A percentile compares a stretch with the other conserved stretches of the same genome.
phyloP scores from a whole-genome alignment of 2,329 filamentous ascomycete genomes.

The Pseudogymnoascus sp. region DNA sequence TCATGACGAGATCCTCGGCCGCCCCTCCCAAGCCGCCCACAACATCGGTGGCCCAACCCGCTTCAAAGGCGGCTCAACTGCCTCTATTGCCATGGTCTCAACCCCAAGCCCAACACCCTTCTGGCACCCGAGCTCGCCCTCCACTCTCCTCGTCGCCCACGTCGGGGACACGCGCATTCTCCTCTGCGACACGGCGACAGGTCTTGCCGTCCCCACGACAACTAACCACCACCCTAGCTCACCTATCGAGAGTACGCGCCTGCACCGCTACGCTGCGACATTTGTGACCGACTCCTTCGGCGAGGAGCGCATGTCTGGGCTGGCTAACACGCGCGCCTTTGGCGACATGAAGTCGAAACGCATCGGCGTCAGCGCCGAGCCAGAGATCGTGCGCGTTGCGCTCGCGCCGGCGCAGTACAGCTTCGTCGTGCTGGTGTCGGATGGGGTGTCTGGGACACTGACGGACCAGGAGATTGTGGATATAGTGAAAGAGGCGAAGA shows the following conservation, averaged over 20 bases:
- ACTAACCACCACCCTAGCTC: slow-evolving; percentile 90
- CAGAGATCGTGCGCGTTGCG: slow-evolving; percentile 75
- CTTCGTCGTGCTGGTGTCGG: slow-evolving; percentile 82
- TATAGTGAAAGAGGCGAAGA: slow-evolving; percentile 86
- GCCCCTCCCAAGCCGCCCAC: slow-evolving; percentile 48
- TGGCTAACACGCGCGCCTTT: slow-evolving; percentile 91
- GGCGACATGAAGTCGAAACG: slow-evolving; percentile 89
- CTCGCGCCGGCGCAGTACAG: slow-evolving; percentile 77
- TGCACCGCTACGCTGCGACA: slow-evolving; percentile 77
- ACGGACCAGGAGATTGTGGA: slow-evolving; percentile 95
- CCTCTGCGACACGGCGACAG: slow-evolving; percentile 79
- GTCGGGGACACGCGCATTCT: slow-evolving; percentile 90
- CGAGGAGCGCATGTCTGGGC: slow-evolving; percentile 86
- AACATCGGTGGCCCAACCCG: slow-evolving; percentile 68
- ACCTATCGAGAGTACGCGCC: slow-evolving; percentile 72
- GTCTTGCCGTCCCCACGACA: slow-evolving; percentile 72
- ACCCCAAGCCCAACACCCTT: slow-evolving; percentile 88
- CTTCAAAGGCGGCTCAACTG: slow-evolving; percentile 92
- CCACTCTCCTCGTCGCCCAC: slow-evolving; percentile 79
- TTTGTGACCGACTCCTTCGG: slow-evolving; percentile 96
- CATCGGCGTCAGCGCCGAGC: slow-evolving; percentile 89
- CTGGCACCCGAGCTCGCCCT: slow-evolving; percentile 85
- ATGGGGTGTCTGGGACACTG: slow-evolving; percentile 81
- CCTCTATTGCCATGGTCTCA: slow-evolving; percentile 81
- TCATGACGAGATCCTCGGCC: slow-evolving; percentile 73